These are phyloP conservation scores for Monosiga brevicollis DNA, from an alignment of 78 protist genomes.

Conservation along the genomic window DNA sequence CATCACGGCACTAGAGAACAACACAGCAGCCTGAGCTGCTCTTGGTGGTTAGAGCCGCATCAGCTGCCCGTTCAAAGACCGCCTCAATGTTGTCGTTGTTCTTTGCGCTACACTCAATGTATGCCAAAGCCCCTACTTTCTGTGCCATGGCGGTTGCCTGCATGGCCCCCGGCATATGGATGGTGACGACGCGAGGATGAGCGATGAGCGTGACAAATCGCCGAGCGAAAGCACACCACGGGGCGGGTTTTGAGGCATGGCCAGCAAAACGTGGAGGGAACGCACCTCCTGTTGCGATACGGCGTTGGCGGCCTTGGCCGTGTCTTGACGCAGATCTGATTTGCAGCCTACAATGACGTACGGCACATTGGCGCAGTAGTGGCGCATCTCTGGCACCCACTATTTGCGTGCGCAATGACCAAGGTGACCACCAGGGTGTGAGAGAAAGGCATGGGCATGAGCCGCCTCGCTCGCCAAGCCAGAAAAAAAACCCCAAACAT, in stretches of 20 bases:
- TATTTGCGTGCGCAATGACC: neutral
- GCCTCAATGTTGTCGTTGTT: neutral
- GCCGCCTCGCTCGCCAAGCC: no score
- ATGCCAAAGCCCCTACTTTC: neutral
- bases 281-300: neutral
- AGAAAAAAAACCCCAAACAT: no score
- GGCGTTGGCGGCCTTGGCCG: neutral
- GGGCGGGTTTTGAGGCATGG: no score
- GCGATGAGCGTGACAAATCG: no score
- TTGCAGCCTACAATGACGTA: neutral
- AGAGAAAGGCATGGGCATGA: no score
- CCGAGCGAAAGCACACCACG: no score
- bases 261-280: no score
- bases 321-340: neutral
- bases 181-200: no score
- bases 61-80: neutral
- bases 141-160: neutral
- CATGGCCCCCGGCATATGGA: no score
- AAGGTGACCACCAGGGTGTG: neutral
- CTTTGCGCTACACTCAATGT: neutral
- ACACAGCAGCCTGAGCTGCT: neutral
- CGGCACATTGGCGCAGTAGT: neutral
- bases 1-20: neutral
- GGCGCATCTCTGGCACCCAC: neutral
- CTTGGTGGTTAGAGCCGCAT: neutral